Percentiles rank a stretch among this genome's conserved stretches.
These are phyloP conservation scores for Claviceps humidiphila DNA, from an alignment of 2,329 filamentous ascomycete genomes.

Conservation along the genomic window DNA sequence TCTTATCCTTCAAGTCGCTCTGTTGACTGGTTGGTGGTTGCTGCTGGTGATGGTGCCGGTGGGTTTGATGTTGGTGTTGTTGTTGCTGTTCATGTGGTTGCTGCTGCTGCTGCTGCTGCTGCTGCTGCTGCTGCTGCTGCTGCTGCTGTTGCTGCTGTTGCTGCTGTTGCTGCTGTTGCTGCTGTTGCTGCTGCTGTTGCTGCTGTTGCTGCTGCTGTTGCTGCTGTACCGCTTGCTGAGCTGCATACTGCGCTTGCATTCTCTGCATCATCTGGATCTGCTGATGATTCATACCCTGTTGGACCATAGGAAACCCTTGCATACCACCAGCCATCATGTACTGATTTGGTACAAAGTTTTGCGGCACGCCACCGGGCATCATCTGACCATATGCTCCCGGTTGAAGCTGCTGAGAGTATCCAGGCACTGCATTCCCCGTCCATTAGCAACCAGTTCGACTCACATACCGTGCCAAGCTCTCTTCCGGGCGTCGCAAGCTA, in stretches of 20 bases:
- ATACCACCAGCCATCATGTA: constrained; percentile 41
- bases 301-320: constrained; percentile 43
- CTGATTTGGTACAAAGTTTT: constrained; percentile 33
- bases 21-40: too few relatives aligned
- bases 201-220: constrained; percentile 19
- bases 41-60: constrained; percentile 18
- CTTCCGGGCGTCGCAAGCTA: too few relatives aligned
- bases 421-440: constrained; percentile 31
- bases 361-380: constrained; percentile 34
- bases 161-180: constrained; percentile 16
- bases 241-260: constrained; percentile 18
- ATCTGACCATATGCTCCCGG: constrained; percentile 42
- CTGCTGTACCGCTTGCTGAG: constrained; percentile 12
- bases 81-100: too few relatives aligned
- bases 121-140: constrained; percentile 17
- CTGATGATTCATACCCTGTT: constrained; percentile 35
- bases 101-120: constrained; percentile 14
- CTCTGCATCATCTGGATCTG: constrained; percentile 33
- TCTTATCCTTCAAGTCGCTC: too few relatives aligned
- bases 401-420: constrained; percentile 45
- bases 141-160: constrained; percentile 13
- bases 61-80: constrained; percentile 3
- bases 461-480: too few relatives aligned
- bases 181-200: constrained; percentile 16
- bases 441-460: constrained; percentile 6